Evolutionary conservation across 2,329 filamentous ascomycete genomes (phyloP), one percentile per base, ranked within the genome.

Genomic region (Epichloe scottii): DNA sequence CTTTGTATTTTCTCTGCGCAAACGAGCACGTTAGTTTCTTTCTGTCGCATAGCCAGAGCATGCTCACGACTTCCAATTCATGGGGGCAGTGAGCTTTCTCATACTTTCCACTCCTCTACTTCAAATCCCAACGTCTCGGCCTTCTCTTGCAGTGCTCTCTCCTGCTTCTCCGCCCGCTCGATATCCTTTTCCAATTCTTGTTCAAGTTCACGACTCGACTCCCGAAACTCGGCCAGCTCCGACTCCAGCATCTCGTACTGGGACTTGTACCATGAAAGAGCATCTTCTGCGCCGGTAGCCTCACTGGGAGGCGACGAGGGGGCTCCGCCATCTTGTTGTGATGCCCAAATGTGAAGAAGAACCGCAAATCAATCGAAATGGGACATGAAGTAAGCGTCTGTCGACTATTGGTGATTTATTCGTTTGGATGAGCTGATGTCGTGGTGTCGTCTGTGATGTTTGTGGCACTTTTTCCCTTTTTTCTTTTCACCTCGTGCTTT

Each of bases 51-150:
- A 30, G 14, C 8, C 26, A 26, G 21, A 10, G 14, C 14, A 17
- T 14, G 35, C 19, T 19, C 37, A n/a, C 8, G 35, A 14, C n/a
- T 11, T 30, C 2, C 14, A 38, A 17, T 42, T 17, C 17, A 47
- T 30, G 23, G 39, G 8, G 37, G 12, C 12, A 43, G 35, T 35
- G 12, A 43, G 21, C n/a, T 26, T n/a, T 26, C 34, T 60, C 79
- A 68, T 73, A 91, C 89, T 83, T 97, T 97, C 93, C 93, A 98
- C 70, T 98, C 93, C 53, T 97, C 89, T 0, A 93, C 90, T 67
- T 97, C 90, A 63, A 89, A 98, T 47, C 78, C 81, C 56, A 95
- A 68, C 38, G 76, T 78, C 67, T 97, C 91, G 1, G 88, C 85
- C 72, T 91, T 95, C 67, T 95, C 85, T 66, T 90, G 84, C 59